Conservation (phyloP, 257 asterid species). For the Solanum gandarillasii region DNA sequence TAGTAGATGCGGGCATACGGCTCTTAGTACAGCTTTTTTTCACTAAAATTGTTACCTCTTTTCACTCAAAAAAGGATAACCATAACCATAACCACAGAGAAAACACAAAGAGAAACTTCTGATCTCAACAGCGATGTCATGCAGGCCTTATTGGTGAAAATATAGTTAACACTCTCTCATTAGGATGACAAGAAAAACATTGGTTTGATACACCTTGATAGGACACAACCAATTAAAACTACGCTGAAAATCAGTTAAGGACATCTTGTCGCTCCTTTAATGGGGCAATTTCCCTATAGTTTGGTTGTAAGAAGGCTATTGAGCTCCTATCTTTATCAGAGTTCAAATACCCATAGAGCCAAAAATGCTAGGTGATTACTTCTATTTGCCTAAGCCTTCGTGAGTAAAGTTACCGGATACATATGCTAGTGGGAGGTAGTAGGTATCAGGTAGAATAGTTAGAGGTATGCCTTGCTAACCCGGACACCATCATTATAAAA, state of each 20-base stretch:
- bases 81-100: neutral
- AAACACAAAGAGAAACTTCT: neutral
- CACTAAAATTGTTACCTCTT: neutral
- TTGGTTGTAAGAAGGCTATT: neutral
- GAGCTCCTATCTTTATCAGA: neutral
- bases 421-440: neutral
- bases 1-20: neutral
- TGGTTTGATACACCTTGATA: neutral
- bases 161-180: neutral
- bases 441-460: neutral
- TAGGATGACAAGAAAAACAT: neutral
- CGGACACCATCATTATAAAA: neutral
- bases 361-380: neutral
- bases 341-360: neutral
- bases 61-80: neutral
- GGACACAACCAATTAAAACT: neutral
- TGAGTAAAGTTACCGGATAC: neutral
- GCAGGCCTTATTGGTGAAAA: neutral
- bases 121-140: neutral
- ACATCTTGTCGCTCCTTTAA: neutral
- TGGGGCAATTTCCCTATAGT: neutral
- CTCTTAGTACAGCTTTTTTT: neutral
- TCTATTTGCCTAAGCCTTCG: neutral
- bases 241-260: neutral
- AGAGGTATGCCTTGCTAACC: neutral